Evolutionary conservation across 2,329 filamentous ascomycete species (phyloP).

Genomic region (Dendryphion nanum): DNA sequence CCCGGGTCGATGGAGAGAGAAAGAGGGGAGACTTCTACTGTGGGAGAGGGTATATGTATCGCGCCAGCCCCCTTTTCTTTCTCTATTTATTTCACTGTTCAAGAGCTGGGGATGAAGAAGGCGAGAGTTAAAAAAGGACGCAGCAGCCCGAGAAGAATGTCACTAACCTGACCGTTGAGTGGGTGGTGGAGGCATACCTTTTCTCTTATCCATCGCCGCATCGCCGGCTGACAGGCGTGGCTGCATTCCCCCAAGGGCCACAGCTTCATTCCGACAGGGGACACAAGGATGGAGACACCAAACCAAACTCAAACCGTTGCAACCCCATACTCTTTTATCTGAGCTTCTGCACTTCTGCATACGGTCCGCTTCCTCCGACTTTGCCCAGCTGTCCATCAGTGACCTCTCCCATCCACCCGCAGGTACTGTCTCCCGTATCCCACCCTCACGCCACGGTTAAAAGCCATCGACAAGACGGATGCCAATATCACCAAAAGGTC

Average conservation of each 20-base stretch:
- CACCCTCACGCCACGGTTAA: background rate
- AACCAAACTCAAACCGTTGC: slow-evolving; percentile 8
- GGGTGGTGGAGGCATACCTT: too few relatives aligned
- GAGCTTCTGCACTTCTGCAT: background rate
- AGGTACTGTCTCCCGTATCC: background rate
- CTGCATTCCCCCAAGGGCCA: background rate
- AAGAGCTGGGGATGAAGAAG: background rate
- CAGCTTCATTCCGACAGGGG: background rate
- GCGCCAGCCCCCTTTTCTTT: too few relatives aligned
- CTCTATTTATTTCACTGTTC: background rate
- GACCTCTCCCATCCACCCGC: background rate
- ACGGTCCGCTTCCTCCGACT: background rate
- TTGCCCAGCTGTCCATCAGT: too few relatives aligned
- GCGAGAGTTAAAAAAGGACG: background rate
- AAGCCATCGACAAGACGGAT: background rate
- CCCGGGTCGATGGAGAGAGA: too few relatives aligned
- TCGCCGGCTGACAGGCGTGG: background rate
- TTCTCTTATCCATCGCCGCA: slow-evolving; percentile 1
- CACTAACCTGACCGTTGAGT: background rate
- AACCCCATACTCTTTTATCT: slow-evolving; percentile 1
- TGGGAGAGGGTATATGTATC: background rate
- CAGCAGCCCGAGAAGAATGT: background rate
- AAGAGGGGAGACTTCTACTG: background rate
- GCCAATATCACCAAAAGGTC: background rate
- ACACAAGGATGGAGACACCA: background rate